phyloP scores from a whole-genome alignment of 768 basidiomycete genomes.

The Amanita inopinata region DNA sequence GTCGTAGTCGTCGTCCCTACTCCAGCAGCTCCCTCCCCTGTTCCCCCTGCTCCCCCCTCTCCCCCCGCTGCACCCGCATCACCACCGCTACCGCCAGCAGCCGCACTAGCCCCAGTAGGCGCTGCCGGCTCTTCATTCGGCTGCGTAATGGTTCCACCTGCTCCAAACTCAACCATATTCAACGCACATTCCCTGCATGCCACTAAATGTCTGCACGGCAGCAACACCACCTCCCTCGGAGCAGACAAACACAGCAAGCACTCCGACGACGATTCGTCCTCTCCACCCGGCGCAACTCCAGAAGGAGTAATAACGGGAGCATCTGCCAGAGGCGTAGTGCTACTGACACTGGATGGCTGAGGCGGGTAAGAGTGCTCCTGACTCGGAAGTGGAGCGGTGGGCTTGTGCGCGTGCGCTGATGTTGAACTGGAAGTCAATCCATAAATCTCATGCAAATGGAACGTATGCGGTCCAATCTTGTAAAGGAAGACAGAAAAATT shows the following conservation, averaged over 20 bases:
- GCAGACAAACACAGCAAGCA: constrained; percentile 87
- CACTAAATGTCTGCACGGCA: constrained; percentile 90
- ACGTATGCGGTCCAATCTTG: constrained; percentile 86
- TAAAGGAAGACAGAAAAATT: constrained; percentile 5
- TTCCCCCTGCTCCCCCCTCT: constrained; percentile 16
- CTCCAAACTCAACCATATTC: constrained; percentile 97
- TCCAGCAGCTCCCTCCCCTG: constrained; percentile 15
- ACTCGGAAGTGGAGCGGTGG: constrained; percentile 20
- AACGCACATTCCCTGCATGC: constrained; percentile 93
- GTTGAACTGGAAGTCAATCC: constrained; percentile 68
- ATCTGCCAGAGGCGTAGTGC: constrained; percentile 5
- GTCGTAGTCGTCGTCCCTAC: constrained; percentile 21
- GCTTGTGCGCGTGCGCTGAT: constrained; percentile 39
- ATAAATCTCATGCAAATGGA: constrained; percentile 93
- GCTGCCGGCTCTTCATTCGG: constrained; percentile 27
- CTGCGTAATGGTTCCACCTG: constrained; percentile 79
- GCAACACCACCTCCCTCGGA: constrained; percentile 83
- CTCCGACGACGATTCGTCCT: constrained; percentile 74
- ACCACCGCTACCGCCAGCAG: constrained; percentile 14
- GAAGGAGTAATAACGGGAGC: not conserved
- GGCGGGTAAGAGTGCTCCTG: constrained; percentile 7
- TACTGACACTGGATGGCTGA: constrained; percentile 3
- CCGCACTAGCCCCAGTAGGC: constrained; percentile 15
- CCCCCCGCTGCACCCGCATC: constrained; percentile 18
- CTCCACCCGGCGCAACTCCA: constrained; percentile 9